A percentile compares a stretch with the other conserved stretches of the same genome.
Evolutionary conservation across 179 eudicot genomes (phyloP).

Genomic region (Amaranthus tricolor): DNA sequence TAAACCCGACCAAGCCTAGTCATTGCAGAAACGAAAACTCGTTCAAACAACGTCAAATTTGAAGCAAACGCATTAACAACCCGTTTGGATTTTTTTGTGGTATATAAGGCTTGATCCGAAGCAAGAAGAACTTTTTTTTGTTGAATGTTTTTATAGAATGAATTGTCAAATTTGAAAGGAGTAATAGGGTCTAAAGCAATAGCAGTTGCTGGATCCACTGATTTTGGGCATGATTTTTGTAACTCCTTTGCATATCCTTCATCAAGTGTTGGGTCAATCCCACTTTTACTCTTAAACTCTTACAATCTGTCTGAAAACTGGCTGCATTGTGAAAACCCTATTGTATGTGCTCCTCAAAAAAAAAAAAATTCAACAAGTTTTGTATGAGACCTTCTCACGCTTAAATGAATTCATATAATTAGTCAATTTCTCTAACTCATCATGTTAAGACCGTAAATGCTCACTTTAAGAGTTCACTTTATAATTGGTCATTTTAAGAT

Average conservation of each 20-base stretch:
- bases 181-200: slow-evolving; percentile 68
- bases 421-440: no score
- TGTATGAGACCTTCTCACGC: no score
- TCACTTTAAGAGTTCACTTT: no score
- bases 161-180: slow-evolving; percentile 66
- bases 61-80: slow-evolving; percentile 60
- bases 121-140: slow-evolving; percentile 59
- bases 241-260: slow-evolving; percentile 52
- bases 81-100: slow-evolving; percentile 45
- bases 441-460: no score
- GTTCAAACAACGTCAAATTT: slow-evolving; percentile 45
- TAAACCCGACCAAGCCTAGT: slow-evolving; percentile 79
- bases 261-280: slow-evolving; percentile 61
- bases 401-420: no score
- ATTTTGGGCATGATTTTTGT: slow-evolving; percentile 46
- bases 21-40: slow-evolving; percentile 59
- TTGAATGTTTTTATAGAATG: slow-evolving; percentile 56
- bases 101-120: slow-evolving; percentile 61
- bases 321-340: slow-evolving; percentile 81
- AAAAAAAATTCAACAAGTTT: background rate
- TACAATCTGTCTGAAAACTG: slow-evolving; percentile 60
- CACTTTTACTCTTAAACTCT: slow-evolving; percentile 36
- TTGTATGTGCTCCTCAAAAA: slow-evolving; percentile 65
- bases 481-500: no score
- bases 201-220: slow-evolving; percentile 61